Conservation (phyloP, 2,329 filamentous ascomycete genomes). For the Chrysoporthe puriensis region DNA sequence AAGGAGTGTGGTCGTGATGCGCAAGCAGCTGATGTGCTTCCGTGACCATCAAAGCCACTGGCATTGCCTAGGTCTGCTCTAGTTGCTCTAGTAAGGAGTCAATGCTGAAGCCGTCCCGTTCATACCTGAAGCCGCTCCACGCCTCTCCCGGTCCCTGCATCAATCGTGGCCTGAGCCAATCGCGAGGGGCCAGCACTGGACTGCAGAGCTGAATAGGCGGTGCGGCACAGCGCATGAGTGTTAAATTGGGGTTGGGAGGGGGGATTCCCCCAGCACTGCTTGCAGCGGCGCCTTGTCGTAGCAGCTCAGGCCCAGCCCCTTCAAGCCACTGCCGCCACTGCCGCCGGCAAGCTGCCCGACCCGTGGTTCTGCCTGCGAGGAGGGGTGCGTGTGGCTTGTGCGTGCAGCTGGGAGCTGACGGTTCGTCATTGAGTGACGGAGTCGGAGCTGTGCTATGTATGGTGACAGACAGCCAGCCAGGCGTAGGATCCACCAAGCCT, state of each 20-base stretch:
- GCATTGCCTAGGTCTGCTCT: not conserved
- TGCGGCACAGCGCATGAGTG: constrained; percentile 11
- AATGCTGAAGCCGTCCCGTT: constrained; percentile 11
- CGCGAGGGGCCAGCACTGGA: constrained; percentile 14
- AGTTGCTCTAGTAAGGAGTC: not conserved
- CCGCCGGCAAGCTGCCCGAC: constrained; percentile 3
- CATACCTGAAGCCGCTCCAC: not conserved
- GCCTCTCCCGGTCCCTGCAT: constrained; percentile 18
- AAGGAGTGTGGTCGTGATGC: not conserved
- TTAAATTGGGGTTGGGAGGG: constrained; percentile 7
- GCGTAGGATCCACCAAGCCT: constrained; percentile 23
- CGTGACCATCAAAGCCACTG: not conserved
- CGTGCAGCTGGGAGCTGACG: constrained; percentile 7
- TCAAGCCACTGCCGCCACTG: not conserved
- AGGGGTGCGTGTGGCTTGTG: constrained; percentile 15
- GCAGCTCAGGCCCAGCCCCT: constrained; percentile 4
- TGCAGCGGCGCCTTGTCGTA: constrained; percentile 16
- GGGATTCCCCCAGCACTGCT: not conserved
- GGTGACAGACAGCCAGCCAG: constrained; percentile 22
- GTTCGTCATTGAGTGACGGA: constrained; percentile 15
- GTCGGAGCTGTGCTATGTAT: constrained; percentile 18
- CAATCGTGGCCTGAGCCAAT: constrained; percentile 8
- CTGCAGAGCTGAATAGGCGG: constrained; percentile 17
- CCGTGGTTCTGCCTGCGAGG: not conserved
- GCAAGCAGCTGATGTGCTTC: constrained; percentile 1